Conservation (phyloP, 2,329 filamentous ascomycete species). For the Kalmusia sp. region DNA sequence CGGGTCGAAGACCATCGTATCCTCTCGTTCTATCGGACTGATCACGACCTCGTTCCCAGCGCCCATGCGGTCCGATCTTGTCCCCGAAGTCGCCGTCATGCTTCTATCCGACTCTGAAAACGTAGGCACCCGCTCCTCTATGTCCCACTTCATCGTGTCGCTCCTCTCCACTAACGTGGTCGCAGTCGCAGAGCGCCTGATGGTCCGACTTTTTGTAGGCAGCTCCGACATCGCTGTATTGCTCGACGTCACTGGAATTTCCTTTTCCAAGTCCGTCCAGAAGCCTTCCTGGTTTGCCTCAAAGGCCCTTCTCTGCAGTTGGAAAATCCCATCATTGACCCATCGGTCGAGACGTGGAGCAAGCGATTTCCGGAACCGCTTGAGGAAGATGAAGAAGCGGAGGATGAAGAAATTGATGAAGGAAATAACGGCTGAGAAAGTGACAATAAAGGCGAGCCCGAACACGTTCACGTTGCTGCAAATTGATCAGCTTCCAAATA, state of each 20-base stretch:
- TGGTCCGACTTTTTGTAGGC: neutral
- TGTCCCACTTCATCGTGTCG: neutral
- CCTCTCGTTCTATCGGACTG: neutral
- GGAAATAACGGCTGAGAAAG: constrained; percentile 17
- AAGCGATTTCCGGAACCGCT: constrained; percentile 20
- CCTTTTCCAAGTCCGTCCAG: constrained; percentile 21
- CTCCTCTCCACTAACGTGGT: neutral
- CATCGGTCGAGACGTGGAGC: constrained; percentile 32
- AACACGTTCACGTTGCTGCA: constrained; percentile 32
- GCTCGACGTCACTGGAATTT: constrained; percentile 19
- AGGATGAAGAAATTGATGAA: constrained; percentile 26
- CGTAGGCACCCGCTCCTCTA: neutral
- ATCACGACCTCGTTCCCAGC: neutral
- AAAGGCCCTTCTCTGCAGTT: constrained; percentile 31
- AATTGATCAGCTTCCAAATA: neutral
- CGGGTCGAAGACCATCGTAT: too few relatives aligned
- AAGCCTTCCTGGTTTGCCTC: constrained; percentile 21
- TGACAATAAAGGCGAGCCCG: constrained; percentile 25
- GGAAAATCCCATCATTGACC: constrained; percentile 36
- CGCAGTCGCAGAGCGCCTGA: neutral
- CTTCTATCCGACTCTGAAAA: neutral
- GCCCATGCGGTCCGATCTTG: neutral
- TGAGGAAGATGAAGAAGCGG: constrained; percentile 26
- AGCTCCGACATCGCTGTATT: neutral
- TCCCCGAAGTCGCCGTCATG: neutral